A percentile compares a stretch with the other conserved stretches of the same genome.
Conservation (phyloP, 2,329 filamentous ascomycete species). For the Fusarium sp. region DNA sequence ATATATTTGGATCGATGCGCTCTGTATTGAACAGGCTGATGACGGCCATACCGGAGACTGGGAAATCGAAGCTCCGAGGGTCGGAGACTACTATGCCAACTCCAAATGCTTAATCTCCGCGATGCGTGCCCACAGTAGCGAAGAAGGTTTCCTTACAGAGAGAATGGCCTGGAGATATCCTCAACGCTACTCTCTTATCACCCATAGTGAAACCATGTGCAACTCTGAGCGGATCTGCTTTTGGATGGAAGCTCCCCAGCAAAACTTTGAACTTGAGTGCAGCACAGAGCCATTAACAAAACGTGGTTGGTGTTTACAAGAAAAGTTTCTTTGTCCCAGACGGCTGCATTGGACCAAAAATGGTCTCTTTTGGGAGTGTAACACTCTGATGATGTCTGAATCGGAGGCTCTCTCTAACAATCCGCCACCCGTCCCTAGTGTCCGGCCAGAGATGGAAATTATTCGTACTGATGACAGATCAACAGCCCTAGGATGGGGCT, state of each 20-base stretch:
- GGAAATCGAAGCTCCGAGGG: neutral
- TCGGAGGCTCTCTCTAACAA: neutral
- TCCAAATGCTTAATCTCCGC: neutral
- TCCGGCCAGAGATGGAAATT: neutral
- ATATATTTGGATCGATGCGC: conserved; percentile 3
- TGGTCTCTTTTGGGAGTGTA: conserved; percentile 8
- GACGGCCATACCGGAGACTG: conserved; percentile 1
- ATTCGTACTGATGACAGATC: neutral
- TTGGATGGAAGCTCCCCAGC: neutral
- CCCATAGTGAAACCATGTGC: neutral
- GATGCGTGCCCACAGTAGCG: neutral
- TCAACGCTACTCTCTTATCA: neutral
- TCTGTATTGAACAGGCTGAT: neutral
- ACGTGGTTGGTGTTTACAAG: conserved; percentile 18
- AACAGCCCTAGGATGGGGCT: neutral
- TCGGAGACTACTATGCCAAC: conserved; percentile 1
- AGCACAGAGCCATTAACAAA: neutral
- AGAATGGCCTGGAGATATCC: neutral
- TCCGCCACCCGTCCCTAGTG: neutral
- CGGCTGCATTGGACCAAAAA: conserved; percentile 2
- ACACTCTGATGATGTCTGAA: neutral
- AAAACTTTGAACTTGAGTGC: neutral
- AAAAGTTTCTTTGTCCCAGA: neutral
- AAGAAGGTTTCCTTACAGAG: neutral
- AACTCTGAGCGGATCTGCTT: neutral